Conservation (phyloP, 1,139 yeast genomes). For the Pichia sp. region DNA sequence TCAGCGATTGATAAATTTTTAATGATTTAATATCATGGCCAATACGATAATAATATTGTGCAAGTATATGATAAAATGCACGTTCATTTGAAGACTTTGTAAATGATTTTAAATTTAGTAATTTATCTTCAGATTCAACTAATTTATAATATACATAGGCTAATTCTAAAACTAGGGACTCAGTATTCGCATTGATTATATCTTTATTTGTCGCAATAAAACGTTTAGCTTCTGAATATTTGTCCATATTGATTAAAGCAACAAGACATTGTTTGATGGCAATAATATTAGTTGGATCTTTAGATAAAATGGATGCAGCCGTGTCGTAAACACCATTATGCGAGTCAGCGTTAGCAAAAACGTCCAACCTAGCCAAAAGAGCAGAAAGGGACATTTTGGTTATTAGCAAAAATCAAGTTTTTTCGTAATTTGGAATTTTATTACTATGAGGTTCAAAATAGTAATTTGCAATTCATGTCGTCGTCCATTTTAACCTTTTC, state of each 20-base stretch:
- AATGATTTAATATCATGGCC: conserved; percentile 57
- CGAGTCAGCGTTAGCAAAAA: conserved; percentile 31
- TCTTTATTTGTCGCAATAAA: conserved; percentile 39
- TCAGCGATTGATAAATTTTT: conserved; percentile 46
- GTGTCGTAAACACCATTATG: conserved; percentile 42
- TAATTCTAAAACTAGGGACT: conserved; percentile 43
- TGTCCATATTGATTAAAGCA: conserved; percentile 68
- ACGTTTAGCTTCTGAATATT: conserved; percentile 51
- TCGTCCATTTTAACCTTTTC: neutral
- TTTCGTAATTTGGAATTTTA: too few relatives aligned
- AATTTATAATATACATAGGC: conserved; percentile 70
- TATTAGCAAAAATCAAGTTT: neutral
- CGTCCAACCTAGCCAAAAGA: neutral
- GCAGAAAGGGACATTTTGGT: neutral
- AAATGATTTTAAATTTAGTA: conserved; percentile 27
- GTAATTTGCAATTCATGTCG: neutral
- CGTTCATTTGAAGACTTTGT: conserved; percentile 25
- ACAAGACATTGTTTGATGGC: conserved; percentile 60
- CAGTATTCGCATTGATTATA: conserved; percentile 29
- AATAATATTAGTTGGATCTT: conserved; percentile 39
- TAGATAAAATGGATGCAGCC: conserved; percentile 37
- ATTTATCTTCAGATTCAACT: conserved; percentile 39
- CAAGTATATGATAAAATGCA: conserved; percentile 69
- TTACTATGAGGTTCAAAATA: too few relatives aligned
- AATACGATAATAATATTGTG: conserved; percentile 69